A percentile compares a stretch with the other conserved stretches of the same genome.
Conservation (phyloP, 495 filamentous ascomycete species). For the Pseudomonodictys pantanalensis region DNA sequence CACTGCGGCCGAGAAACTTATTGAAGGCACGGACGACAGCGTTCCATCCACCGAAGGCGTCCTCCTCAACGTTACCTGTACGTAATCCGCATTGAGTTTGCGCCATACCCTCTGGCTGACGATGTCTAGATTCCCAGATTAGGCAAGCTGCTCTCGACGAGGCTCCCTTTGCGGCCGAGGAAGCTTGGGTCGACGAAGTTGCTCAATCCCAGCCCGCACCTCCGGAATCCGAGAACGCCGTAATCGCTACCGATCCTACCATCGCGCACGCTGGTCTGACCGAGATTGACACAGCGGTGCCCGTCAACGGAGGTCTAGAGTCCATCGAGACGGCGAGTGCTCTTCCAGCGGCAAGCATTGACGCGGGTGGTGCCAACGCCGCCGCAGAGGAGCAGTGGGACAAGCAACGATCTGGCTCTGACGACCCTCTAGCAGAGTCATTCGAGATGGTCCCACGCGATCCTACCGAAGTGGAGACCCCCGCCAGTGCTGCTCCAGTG, state of each 20-base stretch:
- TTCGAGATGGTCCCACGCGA: slow-evolving; percentile 77
- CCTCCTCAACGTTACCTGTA: slow-evolving; percentile 71
- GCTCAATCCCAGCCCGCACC: slow-evolving; percentile 48
- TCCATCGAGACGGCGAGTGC: slow-evolving; percentile 50
- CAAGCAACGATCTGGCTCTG: slow-evolving; percentile 47
- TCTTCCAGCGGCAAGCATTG: slow-evolving; percentile 56
- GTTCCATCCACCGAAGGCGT: slow-evolving; percentile 63
- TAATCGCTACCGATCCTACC: slow-evolving; percentile 66
- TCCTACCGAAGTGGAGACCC: slow-evolving; percentile 70
- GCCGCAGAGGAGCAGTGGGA: slow-evolving; percentile 63
- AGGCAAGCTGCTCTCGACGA: slow-evolving; percentile 59
- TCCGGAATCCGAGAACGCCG: slow-evolving; percentile 29
- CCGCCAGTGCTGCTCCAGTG: slow-evolving; percentile 57
- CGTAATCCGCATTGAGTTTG: slow-evolving; percentile 38
- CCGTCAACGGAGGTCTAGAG: slow-evolving; percentile 38
- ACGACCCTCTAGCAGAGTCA: slow-evolving; percentile 59
- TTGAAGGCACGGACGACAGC: slow-evolving; percentile 73
- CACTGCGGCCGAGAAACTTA: slow-evolving; percentile 75
- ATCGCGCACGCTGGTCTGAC: slow-evolving; percentile 72
- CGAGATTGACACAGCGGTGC: slow-evolving; percentile 56
- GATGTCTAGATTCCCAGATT: slow-evolving; percentile 61
- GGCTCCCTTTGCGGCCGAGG: slow-evolving; percentile 46
- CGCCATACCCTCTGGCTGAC: slow-evolving; percentile 20
- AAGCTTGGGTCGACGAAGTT: slow-evolving; percentile 48
- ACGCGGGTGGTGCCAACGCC: slow-evolving; percentile 39